Conservation (phyloP, 257 asterid species). For the Fraxinus quadrangulata region DNA sequence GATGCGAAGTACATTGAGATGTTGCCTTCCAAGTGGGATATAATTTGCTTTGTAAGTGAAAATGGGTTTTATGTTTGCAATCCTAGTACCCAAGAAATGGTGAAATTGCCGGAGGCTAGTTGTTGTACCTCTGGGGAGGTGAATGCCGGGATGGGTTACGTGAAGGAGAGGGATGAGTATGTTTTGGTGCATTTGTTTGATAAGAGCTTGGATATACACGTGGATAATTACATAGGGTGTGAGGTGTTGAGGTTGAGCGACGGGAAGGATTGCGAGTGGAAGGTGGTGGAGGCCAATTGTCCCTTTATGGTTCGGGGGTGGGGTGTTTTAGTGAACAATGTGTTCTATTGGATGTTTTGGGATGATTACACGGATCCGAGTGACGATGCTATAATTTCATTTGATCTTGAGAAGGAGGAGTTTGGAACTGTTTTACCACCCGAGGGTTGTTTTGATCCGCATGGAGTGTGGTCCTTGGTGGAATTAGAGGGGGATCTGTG, state of each 20-base stretch:
- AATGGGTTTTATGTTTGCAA: slow-evolving; percentile 53
- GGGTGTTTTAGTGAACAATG: slow-evolving; percentile 54
- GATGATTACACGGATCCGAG: slow-evolving; percentile 42
- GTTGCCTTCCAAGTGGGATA: slow-evolving; percentile 60
- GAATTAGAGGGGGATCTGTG: slow-evolving; percentile 56
- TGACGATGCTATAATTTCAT: slow-evolving; percentile 49
- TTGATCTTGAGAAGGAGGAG: slow-evolving; percentile 53
- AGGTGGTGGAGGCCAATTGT: slow-evolving; percentile 46
- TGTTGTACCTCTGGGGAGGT: slow-evolving; percentile 53
- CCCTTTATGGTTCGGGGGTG: slow-evolving; percentile 54
- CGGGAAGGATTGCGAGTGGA: slow-evolving; percentile 45
- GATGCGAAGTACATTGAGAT: slow-evolving; percentile 41
- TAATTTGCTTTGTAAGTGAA: slow-evolving; percentile 45
- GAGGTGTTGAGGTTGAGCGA: slow-evolving; percentile 50
- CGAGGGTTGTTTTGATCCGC: slow-evolving; percentile 45
- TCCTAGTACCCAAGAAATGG: slow-evolving; percentile 48
- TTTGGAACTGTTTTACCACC: slow-evolving; percentile 52
- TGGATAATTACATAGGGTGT: slow-evolving; percentile 44
- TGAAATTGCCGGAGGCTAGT: slow-evolving; percentile 51
- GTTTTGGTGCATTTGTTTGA: slow-evolving; percentile 59
- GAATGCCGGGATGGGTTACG: slow-evolving; percentile 58
- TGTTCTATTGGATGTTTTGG: slow-evolving; percentile 67
- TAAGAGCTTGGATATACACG: slow-evolving; percentile 25
- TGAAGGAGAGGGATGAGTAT: slow-evolving; percentile 42
- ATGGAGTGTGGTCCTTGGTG: slow-evolving; percentile 51